These are phyloP conservation scores for Massarina eburnea DNA, from an alignment of 2,329 filamentous ascomycete genomes.

Conservation along the genomic window DNA sequence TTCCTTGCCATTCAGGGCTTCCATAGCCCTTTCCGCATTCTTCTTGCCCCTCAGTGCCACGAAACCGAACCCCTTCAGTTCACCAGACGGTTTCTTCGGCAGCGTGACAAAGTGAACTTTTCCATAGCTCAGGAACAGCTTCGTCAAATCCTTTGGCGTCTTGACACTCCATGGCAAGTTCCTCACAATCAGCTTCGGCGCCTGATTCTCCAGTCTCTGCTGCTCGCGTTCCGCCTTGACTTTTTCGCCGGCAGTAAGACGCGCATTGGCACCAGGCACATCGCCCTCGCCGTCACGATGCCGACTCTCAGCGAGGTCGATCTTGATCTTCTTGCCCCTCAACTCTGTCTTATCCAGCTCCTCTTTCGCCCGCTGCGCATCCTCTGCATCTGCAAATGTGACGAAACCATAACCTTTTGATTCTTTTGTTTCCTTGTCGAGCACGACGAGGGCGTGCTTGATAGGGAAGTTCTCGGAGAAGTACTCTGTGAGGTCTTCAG, in stretches of 20 bases:
- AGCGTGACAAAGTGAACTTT: conserved; percentile 88
- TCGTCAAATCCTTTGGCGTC: conserved; percentile 74
- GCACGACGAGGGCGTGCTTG: conserved; percentile 92
- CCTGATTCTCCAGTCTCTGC: conserved; percentile 63
- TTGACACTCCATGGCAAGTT: conserved; percentile 98
- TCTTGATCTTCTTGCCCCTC: conserved; percentile 76
- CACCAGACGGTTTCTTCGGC: conserved; percentile 69
- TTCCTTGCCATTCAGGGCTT: conserved; percentile 82
- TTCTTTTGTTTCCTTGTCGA: conserved; percentile 80
- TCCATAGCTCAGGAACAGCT: conserved; percentile 82
- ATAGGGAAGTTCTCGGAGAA: conserved; percentile 95
- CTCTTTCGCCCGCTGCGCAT: conserved; percentile 77
- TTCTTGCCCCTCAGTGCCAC: conserved; percentile 83
- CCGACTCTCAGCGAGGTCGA: conserved; percentile 86
- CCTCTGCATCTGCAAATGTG: conserved; percentile 90
- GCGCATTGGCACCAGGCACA: conserved; percentile 18
- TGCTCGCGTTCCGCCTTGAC: conserved; percentile 70
- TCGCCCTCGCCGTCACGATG: conserved; percentile 60
- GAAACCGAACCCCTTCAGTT: conserved; percentile 87
- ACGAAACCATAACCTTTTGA: conserved; percentile 96
- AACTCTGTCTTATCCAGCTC: conserved; percentile 79
- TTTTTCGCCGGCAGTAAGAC: conserved; percentile 47
- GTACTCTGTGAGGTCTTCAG: conserved; percentile 78
- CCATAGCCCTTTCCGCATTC: conserved; percentile 88
- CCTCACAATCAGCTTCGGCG: conserved; percentile 84